Evolutionary conservation across 306 rosid species (phyloP), one percentile per base, ranked within the genome.

Genomic region (Vigna unguiculata): DNA sequence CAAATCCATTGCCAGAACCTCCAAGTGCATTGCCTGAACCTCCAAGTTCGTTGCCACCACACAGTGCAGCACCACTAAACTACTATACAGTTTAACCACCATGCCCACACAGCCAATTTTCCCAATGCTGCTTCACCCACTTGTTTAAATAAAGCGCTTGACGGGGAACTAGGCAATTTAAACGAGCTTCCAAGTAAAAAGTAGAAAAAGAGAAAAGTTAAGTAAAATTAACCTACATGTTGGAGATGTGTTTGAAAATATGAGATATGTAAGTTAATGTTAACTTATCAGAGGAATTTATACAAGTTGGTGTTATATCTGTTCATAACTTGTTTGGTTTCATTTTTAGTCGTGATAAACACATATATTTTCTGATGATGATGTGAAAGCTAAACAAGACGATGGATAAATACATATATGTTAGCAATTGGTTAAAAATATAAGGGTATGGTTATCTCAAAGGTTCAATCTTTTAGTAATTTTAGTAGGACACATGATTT

Each of bases 21-120:
- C 83, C 89, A 59, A 74, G 12, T 7, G 78, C 78, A 38, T 5
- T 11, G 5, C 32, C 4, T 8, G 28, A 25, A 5, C 38, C 38
- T 5, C 43, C 4, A 52, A 7, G 1, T 1, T 25, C 7, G 19
- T n/a, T 2, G 14, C 60, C 14, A 20, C 14, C 28, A 20, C 0
- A 0, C 3, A 53, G 30, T 14, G 9, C 8, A 49, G 16, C 28
- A 21, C 3, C 15, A 53, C 6, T 6, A 4, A 7, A 3, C 2
- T 4, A 3, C 45, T 40, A 40, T 28, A 38, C 14, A 54, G 3
- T 54, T n/a, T 10, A 21, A 2, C 7, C 32, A 10, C 16, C 61
- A 11, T 21, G 32, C 61, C 61, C 16, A 54, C 7, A 28, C 36
- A 5, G 25, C 28, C 9, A 53, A 53, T 20, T 53, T 53, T 1